Base-by-base conservation (phyloP, 2,329 filamentous ascomycete genomes). In the Aspergillus udagawae region DNA sequence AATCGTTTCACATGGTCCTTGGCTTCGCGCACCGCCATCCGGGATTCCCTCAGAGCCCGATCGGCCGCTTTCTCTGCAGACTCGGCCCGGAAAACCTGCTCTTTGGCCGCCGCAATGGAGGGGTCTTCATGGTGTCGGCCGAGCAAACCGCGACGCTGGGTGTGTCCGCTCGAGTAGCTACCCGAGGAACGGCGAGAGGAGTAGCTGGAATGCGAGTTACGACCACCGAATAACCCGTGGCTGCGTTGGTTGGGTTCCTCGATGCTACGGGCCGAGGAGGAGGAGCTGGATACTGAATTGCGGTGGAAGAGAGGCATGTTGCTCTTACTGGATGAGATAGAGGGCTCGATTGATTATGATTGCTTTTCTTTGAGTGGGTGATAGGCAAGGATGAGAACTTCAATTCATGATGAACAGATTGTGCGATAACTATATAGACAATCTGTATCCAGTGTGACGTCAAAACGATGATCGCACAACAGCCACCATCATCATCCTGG, bases 51-150 rank as follows among this genome's bases (percentile, higher is more conserved):
- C 14, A 89, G 72, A 0, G 86, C 87, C 2, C 82, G 78, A 63
- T 89, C 87, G 0, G 87, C 87, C 20, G 89, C 85, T 6, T 77
- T 73, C 74, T 90, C 87, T 0, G 86, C 85, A 0, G 75, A 69
- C 74, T 90, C 87, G 28, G 87, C 87, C 49, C 75, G 73, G 63
- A 85, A 76, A 21, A 90, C 82, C 35, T 83, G 81, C 72, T 89
- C 83, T 3, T 83, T 78, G 0, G 87, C 87, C 23, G 81, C 77
- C 1, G 81, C 65, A 66, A 90, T 88, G 61, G 78, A 82, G 0
- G 85, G 83, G 71, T 90, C 87, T 60, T 86, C 79, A 49, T 81
- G 76, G 50, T 73, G 65, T 59, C 75, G 71, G 63, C 73, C 77
- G 62, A 82, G 76, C 56, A 78, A 6, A 35, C 65, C 63, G 8